Evolutionary conservation across 2,329 filamentous ascomycete species (phyloP), one percentile per base, ranked within the genome.

Genomic region (Claviceps humidiphila): DNA sequence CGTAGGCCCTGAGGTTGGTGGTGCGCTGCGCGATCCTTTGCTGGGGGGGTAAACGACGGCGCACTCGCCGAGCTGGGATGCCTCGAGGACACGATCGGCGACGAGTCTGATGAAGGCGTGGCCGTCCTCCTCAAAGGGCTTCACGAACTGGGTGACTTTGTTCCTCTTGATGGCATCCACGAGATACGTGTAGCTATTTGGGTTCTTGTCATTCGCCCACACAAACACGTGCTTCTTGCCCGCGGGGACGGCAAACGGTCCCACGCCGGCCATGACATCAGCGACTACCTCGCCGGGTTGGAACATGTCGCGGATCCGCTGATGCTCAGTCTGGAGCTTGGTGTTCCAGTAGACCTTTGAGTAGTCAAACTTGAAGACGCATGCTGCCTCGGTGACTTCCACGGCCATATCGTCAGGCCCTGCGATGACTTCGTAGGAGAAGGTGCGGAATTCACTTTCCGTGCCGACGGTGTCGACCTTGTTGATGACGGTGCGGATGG

Each of bases 271-370:
- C 91, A 97, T 98, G 58, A 96, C 85, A 68, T 98, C 93, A 71
- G 85, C 93, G 1, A 97, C 87, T 3, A 89, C 89, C 63, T 97
- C 87, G 41, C 93, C 90, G 6, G 85, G 81, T 52, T 80, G 72
- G 72, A 97, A 96, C 51, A 84, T 70, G 50, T 77, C 72, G 54
- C 91, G 81, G 16, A 97, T 73, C 3, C 93, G 78, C 57, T 84
- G 81, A 68, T 98, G 93, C 68, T 98, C 93, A 0, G 82, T 87
- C 61, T 94, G 85, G 14, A 98, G 79, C 59, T 91, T 83, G 62
- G 83, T 89, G 70, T 98, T 98, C 91, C 91, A 98, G 74, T 98
- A 98, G 4, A 98, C 93, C 60, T 94, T 94, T 56, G 86, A 81
- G 67, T 95, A 98, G 72, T 98, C 87, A 67, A 98, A 97, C 52